Conservation (phyloP, 192 early-diverging fungal genomes). For the Linnemannia schmuckeri region DNA sequence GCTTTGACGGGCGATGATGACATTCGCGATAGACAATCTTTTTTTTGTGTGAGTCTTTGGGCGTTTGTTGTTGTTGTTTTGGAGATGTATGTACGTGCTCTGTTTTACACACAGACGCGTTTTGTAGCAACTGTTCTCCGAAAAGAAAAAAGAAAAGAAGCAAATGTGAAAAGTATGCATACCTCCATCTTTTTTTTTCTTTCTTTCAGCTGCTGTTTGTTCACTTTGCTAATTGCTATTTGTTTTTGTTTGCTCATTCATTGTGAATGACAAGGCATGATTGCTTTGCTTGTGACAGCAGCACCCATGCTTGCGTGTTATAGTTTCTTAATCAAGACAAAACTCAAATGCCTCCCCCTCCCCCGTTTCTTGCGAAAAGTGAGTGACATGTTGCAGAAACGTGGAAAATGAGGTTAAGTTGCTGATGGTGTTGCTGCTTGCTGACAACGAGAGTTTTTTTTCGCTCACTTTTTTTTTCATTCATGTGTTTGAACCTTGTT, state of each 20-base stretch:
- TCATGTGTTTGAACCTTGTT: neutral
- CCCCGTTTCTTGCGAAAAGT: neutral
- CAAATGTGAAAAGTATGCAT: neutral
- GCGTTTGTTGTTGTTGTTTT: neutral
- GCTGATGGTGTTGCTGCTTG: neutral
- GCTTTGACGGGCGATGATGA: neutral
- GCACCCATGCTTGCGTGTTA: neutral
- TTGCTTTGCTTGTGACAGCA: neutral
- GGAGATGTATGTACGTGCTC: neutral
- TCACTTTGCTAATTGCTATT: neutral
- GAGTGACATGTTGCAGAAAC: neutral
- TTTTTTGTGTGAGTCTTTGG: neutral
- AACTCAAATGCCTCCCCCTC: neutral
- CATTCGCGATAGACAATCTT: slow-evolving; percentile 1
- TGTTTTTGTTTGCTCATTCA: neutral
- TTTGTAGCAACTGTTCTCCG: neutral
- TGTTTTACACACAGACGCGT: neutral
- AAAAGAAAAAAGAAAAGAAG: neutral
- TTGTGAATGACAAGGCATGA: neutral
- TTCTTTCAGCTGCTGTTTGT: neutral
- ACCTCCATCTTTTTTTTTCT: neutral
- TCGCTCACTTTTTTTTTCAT: neutral
- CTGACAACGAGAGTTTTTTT: neutral
- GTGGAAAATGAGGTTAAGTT: neutral
- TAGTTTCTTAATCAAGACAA: neutral